phyloP scores from a whole-genome alignment of 2,329 filamentous ascomycete genomes.

The Phyllosticta ampelicida region DNA sequence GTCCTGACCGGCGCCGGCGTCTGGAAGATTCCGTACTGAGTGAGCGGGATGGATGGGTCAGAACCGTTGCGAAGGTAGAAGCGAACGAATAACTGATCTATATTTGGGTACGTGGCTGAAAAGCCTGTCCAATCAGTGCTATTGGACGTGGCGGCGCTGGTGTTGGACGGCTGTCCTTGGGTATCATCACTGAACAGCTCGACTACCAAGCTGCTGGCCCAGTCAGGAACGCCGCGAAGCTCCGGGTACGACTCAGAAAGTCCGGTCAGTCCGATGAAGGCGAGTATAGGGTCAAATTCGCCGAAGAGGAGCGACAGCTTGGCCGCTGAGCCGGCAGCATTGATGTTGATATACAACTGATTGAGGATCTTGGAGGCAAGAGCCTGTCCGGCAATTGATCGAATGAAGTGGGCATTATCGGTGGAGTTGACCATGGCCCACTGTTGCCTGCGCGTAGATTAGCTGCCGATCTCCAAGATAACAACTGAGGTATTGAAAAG shows the following conservation, averaged over 20 bases:
- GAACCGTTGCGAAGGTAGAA: constrained; percentile 50
- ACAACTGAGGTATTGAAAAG: background rate
- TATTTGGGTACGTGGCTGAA: constrained; percentile 25
- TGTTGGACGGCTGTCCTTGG: background rate
- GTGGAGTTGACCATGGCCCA: constrained; percentile 24
- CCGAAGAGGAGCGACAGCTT: constrained; percentile 36
- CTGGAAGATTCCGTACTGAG: constrained; percentile 42
- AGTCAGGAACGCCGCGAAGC: constrained; percentile 35
- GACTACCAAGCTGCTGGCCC: constrained; percentile 40
- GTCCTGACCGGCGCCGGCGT: constrained; percentile 28
- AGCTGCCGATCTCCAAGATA: constrained; percentile 13
- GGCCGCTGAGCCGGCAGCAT: constrained; percentile 16
- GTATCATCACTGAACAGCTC: constrained; percentile 37
- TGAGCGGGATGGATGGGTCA: constrained; percentile 21
- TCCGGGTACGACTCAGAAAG: constrained; percentile 26
- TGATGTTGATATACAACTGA: constrained; percentile 22
- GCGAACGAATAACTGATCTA: constrained; percentile 41
- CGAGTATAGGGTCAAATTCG: constrained; percentile 38
- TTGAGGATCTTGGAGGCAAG: constrained; percentile 24
- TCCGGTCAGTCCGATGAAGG: constrained; percentile 38
- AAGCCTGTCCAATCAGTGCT: background rate
- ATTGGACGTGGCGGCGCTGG: background rate
- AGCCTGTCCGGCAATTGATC: constrained; percentile 28
- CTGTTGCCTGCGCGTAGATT: constrained; percentile 25
- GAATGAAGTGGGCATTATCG: constrained; percentile 32